phyloP scores from a whole-genome alignment of 2,329 filamentous ascomycete species.

The Graphiopsis chlorocephala region DNA sequence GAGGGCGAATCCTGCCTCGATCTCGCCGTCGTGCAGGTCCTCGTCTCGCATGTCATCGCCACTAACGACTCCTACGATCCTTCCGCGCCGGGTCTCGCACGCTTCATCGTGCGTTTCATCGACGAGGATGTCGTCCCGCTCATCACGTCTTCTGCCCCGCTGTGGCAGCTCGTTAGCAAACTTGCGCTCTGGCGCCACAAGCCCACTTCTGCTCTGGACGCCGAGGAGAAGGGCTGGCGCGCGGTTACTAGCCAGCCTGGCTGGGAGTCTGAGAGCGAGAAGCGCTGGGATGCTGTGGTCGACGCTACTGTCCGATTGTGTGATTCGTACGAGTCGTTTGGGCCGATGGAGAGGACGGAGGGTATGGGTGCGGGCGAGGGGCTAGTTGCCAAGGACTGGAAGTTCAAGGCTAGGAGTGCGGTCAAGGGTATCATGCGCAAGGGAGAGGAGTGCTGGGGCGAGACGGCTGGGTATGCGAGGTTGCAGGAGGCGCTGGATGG shows the following conservation, averaged over 20 bases:
- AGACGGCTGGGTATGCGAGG: slow-evolving; percentile 63
- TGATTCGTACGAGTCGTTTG: slow-evolving; percentile 75
- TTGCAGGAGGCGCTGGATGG: slow-evolving; percentile 51
- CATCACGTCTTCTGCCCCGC: slow-evolving; percentile 72
- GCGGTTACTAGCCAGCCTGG: slow-evolving; percentile 59
- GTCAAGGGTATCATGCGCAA: slow-evolving; percentile 79
- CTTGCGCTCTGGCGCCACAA: slow-evolving; percentile 72
- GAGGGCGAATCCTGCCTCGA: slow-evolving; percentile 79
- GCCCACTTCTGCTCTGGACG: slow-evolving; percentile 70
- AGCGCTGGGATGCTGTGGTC: slow-evolving; percentile 70
- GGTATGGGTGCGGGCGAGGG: slow-evolving; percentile 55
- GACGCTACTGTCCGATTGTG: slow-evolving; percentile 77
- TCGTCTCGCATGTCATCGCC: slow-evolving; percentile 69
- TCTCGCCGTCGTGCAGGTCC: slow-evolving; percentile 63
- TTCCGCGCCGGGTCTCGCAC: slow-evolving; percentile 49
- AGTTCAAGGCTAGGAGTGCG: slow-evolving; percentile 81
- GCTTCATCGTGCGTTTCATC: slow-evolving; percentile 67
- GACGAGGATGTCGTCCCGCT: slow-evolving; percentile 75
- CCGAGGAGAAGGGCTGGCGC: slow-evolving; percentile 87
- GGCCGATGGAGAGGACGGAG: slow-evolving; percentile 48
- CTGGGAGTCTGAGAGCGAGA: slow-evolving; percentile 56
- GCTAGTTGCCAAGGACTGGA: slow-evolving; percentile 76
- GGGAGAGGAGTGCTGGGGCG: slow-evolving; percentile 81
- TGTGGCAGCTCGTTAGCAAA: slow-evolving; percentile 73
- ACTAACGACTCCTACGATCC: slow-evolving; percentile 44